Conservation (phyloP, 495 filamentous ascomycete species). For the Neurospora sp. region DNA sequence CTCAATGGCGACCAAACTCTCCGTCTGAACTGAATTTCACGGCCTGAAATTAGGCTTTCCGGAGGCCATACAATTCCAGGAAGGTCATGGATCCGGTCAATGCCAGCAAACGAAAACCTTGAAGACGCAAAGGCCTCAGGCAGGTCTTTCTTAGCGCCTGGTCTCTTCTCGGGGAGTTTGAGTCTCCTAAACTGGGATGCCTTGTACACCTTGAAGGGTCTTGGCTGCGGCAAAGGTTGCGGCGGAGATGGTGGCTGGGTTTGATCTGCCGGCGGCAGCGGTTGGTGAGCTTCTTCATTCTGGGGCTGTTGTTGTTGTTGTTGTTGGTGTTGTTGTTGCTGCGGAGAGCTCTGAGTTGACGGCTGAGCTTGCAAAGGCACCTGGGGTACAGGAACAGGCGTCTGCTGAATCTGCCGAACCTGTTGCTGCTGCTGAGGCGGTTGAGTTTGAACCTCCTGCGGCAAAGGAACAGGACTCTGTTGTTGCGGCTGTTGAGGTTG, state of each 20-base stretch:
- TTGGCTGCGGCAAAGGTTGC: background rate
- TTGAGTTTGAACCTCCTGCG: background rate
- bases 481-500: background rate
- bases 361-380: background rate
- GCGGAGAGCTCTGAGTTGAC: background rate
- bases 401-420: background rate
- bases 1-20: constrained; percentile 19
- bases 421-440: constrained; percentile 3
- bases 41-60: constrained; percentile 28
- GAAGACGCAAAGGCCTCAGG: background rate
- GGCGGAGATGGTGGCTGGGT: background rate
- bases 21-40: constrained; percentile 20
- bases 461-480: constrained; percentile 2
- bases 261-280: background rate
- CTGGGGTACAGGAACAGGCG: background rate
- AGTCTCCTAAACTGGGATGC: background rate
- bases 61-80: constrained; percentile 28
- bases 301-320: constrained; percentile 7
- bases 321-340: background rate
- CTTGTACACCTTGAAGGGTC: background rate
- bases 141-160: background rate
- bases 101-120: background rate
- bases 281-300: constrained; percentile 3
- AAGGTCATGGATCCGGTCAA: constrained; percentile 12
- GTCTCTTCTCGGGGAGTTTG: background rate